Evolutionary conservation across 1,284 basidiomycete genomes (phyloP).

Genomic region (Naganishia sp.): DNA sequence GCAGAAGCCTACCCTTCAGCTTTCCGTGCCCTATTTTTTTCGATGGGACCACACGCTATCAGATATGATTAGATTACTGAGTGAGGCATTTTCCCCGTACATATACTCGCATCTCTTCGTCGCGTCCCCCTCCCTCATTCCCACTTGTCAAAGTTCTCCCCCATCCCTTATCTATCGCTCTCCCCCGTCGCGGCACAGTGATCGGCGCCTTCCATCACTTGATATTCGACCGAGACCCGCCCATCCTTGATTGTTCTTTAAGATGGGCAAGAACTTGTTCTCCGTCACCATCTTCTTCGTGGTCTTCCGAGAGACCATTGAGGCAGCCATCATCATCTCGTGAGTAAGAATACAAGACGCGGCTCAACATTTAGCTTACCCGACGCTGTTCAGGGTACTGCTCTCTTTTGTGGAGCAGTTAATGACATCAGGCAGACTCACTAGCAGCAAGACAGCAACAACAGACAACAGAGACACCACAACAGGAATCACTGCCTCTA

Average conservation of each 20-base stretch:
- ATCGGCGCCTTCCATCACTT: background rate
- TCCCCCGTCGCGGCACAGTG: background rate
- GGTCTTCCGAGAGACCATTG: conserved; percentile 55
- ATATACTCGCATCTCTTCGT: conserved; percentile 6
- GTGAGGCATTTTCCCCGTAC: conserved; percentile 15
- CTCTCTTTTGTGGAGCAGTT: conserved; percentile 56
- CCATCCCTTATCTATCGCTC: background rate
- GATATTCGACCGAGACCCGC: background rate
- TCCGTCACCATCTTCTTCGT: conserved; percentile 56
- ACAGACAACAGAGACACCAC: conserved; percentile 10
- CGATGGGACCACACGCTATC: conserved; percentile 6
- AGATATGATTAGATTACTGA: conserved; percentile 29
- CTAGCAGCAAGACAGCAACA: conserved; percentile 23
- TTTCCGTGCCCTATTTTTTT: conserved; percentile 5
- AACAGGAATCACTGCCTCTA: conserved; percentile 21
- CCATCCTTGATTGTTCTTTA: conserved; percentile 22
- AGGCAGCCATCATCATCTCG: conserved; percentile 54
- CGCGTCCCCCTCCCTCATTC: background rate
- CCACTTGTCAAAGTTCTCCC: background rate
- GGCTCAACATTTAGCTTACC: background rate
- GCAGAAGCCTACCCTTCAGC: background rate
- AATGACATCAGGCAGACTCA: conserved; percentile 47
- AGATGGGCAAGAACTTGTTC: conserved; percentile 50
- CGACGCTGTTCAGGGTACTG: conserved; percentile 40
- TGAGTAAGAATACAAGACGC: conserved; percentile 20